A percentile compares a stretch with the other conserved stretches of the same genome.
These are phyloP conservation scores for Groenewaldozyma tartarivorans DNA, from an alignment of 805 yeast species.

Conservation along the genomic window DNA sequence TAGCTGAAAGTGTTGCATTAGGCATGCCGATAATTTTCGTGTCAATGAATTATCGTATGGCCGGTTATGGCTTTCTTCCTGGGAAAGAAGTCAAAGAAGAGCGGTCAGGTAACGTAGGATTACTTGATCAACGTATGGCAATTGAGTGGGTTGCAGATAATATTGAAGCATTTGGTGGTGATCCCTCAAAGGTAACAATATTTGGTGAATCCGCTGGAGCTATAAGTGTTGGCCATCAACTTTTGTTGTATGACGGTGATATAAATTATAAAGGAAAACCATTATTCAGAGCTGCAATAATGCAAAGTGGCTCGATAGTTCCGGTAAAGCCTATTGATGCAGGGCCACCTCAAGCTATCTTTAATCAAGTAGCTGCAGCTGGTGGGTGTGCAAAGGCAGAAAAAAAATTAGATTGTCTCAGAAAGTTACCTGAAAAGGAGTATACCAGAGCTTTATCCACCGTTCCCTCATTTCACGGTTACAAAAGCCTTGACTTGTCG, in stretches of 20 bases:
- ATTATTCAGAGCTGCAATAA: slow-evolving; percentile 13
- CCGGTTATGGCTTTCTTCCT: slow-evolving; percentile 28
- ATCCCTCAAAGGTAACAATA: slow-evolving; percentile 26
- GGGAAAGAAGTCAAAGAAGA: slow-evolving; percentile 18
- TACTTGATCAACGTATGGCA: slow-evolving; percentile 30
- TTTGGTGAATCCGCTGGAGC: slow-evolving; percentile 33
- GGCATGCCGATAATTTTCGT: slow-evolving; percentile 19
- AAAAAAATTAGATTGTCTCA: slow-evolving; percentile 8
- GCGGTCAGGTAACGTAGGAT: slow-evolving; percentile 25
- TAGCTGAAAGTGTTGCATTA: slow-evolving; percentile 3
- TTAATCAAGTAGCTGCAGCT: slow-evolving; percentile 4
- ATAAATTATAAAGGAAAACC: slow-evolving; percentile 11
- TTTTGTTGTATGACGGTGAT: slow-evolving; percentile 10
- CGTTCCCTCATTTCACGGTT: slow-evolving; percentile 6
- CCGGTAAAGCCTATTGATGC: slow-evolving; percentile 3
- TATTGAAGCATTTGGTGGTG: slow-evolving; percentile 30
- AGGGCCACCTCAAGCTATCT: slow-evolving; percentile 7
- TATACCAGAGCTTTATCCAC: slow-evolving; percentile 6
- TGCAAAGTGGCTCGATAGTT: slow-evolving; percentile 13
- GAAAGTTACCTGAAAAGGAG: slow-evolving; percentile 6
- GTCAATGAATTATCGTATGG: slow-evolving; percentile 26
- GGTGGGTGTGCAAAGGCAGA: slow-evolving; percentile 6
- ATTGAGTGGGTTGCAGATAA: slow-evolving; percentile 29
- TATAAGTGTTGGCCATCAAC: slow-evolving; percentile 10
- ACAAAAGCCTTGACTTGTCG: slow-evolving; percentile 6